Evolutionary conservation across 2,329 filamentous ascomycete species (phyloP).

Genomic region (Conoideocrella luteorostrata): DNA sequence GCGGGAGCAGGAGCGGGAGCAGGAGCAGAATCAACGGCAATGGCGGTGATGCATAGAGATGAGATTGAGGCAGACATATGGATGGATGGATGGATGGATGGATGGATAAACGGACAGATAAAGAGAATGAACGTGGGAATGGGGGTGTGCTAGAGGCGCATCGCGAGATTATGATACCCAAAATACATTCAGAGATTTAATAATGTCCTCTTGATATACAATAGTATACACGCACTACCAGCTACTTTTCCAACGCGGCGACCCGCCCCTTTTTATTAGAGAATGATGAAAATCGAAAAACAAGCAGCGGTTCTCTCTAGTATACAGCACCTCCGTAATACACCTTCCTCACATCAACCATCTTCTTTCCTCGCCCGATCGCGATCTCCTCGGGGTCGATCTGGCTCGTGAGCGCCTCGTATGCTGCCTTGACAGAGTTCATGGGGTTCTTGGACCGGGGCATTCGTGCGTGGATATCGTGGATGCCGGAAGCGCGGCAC

Average conservation of each 20-base stretch:
- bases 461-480: conserved; percentile 78
- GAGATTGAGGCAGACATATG: too few species aligned
- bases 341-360: conserved; percentile 93
- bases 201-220: conserved; percentile 3
- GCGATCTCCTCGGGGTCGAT: conserved; percentile 85
- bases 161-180: too few species aligned
- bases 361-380: conserved; percentile 81
- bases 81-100: too few species aligned
- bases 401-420: conserved; percentile 76
- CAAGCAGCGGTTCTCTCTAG: conserved; percentile 25
- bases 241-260: too few species aligned
- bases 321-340: conserved; percentile 82
- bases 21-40: too few species aligned
- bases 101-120: too few species aligned
- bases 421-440: conserved; percentile 93
- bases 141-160: too few species aligned
- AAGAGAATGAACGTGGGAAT: too few species aligned
- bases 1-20: not conserved
- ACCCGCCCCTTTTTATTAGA: too few species aligned
- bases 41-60: too few species aligned
- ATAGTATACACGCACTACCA: not conserved
- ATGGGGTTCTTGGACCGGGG: conserved; percentile 87
- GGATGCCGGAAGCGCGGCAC: conserved; percentile 77
- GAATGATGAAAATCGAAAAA: too few species aligned
- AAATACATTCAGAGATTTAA: too few species aligned